Conservation (phyloP, 208 protist genomes). For the Acanthamoeba healyi region DNA sequence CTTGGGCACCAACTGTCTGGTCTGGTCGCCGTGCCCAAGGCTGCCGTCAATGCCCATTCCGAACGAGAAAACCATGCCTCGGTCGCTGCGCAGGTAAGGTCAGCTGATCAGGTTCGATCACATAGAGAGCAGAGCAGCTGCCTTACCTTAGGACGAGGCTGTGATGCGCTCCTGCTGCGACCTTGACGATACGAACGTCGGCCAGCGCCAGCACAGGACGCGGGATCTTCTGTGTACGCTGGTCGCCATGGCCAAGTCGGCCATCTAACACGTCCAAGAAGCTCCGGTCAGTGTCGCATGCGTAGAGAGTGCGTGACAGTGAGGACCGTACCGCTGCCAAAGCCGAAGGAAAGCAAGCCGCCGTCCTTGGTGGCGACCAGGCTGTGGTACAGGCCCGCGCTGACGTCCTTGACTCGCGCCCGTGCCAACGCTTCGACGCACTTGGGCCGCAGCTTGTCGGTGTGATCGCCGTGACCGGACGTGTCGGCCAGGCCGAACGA, state of each 20-base stretch:
- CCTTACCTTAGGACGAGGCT: slow-evolving; percentile 6
- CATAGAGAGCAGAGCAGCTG: neutral
- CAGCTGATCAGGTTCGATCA: neutral
- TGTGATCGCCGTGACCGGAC: neutral
- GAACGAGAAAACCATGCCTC: neutral
- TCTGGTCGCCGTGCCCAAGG: neutral
- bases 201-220: neutral
- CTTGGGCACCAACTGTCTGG: slow-evolving; percentile 13
- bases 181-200: neutral
- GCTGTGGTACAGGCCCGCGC: slow-evolving; percentile 17
- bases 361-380: slow-evolving; percentile 8
- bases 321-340: neutral
- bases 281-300: too few species aligned
- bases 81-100: neutral
- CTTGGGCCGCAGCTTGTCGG: slow-evolving; percentile 27
- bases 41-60: neutral
- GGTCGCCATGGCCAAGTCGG: neutral
- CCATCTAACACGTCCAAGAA: too few species aligned
- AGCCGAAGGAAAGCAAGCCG: neutral
- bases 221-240: neutral
- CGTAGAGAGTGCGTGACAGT: neutral
- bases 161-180: neutral
- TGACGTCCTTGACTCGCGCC: neutral
- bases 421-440: neutral
- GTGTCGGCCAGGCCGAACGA: neutral